Evolutionary conservation across 176 grass and related monocot genomes (phyloP), one percentile per base, ranked within the genome.

Genomic region (Areca catechu): DNA sequence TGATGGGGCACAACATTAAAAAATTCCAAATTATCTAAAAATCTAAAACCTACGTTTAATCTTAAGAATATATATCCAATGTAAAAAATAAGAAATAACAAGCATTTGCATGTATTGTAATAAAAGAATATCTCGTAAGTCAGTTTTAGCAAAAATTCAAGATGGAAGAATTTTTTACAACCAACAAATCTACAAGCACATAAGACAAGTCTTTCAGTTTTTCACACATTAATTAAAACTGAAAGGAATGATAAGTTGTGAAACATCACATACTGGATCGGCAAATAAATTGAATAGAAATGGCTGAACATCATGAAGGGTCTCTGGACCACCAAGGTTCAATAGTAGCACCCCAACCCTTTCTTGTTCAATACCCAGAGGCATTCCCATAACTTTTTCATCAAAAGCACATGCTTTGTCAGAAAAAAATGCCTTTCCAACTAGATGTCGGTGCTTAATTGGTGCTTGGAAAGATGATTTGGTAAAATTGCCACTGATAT

Each of bases 241-340:
- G 30, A 37, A 56, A 29, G 16, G n/a, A 51, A 77, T 28, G 4
- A 10, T 37, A 37, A 37, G 30, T 37, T 51, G 49, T 19, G 47
- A 23, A 69, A 51, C 25, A 60, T 67, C 23, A 76, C 76, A 52
- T 78, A 98, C 93, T 24, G 93, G 81, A 77, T 98, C 93, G 51
- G 84, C 88, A 76, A 98, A 98, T 23, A 98, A 68, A 69, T 98
- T 98, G 84, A 83, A 98, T 17, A 98, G 54, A 71, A 98, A 98
- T 51, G 93, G 93, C 34, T 98, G 93, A 76, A 98, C 93, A 77
- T 98, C 93, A 14, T 89, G 69, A 14, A 92, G 88, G 48, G 78
- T 92, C 20, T 92, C 84, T 27, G 93, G 93, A 21, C 93, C 93
- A 72, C 93, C 93, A 63, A 98, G 93, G 63, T 98, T 98, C 67